Evolutionary conservation across 2,329 filamentous ascomycete species (phyloP), one percentile per base, ranked within the genome.

Genomic region (Talaromyces sp.): DNA sequence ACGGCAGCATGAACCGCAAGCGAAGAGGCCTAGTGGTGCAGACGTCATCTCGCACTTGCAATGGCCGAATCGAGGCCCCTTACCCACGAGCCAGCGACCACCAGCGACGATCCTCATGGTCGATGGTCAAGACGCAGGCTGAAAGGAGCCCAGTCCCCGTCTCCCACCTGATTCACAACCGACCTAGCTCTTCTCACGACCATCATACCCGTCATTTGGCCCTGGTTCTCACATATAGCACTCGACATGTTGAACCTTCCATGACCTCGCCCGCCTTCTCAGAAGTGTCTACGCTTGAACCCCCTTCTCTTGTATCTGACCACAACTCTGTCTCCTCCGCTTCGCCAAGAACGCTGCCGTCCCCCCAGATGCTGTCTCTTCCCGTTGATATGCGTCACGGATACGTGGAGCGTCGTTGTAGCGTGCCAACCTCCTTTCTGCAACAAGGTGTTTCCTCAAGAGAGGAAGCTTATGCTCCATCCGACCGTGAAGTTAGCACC

Each of bases 1-100:
- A 96, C 73, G 92, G 93, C 56, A 91, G 89, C 73, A 90, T 93
- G 83, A 96, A 96, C 79, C 87, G 92, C 70, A 84, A 89, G 70
- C 83, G 81, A 70, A 80, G 87, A 66, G 74, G 81, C 58, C 73
- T 78, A 40, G 50, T 69, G 64, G 52, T 78, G 65, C 75, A 79
- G 73, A 52, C 51, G 52, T 42, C 66, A 61, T 68, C 74, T 59
- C 69, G 76, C 68, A 71, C 75, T 57, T 70, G 65, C 64, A 68
- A 69, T 62, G 74, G 76, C 65, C 72, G 75, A 31, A 69, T 78
- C 54, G 75, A 77, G 62, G 67, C 75, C 16, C 75, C 75, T n/a
- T 78, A 77, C 64, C 65, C 67, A 28, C 70, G 71, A 57, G 67
- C 70, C 44, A 50, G 40, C 55, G 56, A 55, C 6, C 56, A 57